Base-by-base conservation (phyloP, 176 grass and related monocot genomes). In the Dactylis glomerata region DNA sequence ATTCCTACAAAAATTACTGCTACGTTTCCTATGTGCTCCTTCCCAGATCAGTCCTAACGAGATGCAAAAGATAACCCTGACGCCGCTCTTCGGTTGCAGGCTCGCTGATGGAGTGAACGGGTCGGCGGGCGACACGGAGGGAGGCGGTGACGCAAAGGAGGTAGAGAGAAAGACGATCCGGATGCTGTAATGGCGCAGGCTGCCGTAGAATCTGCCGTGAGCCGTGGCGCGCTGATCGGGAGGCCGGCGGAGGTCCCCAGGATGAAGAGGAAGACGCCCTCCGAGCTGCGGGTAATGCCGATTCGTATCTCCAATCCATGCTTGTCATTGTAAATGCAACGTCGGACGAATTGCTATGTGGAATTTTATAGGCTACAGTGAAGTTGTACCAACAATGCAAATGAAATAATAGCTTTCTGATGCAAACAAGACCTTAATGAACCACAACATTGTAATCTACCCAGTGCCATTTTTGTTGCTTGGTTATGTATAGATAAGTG, bases 241-340 rank as follows among this genome's bases (percentile, higher is more conserved):
- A 91, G 77, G 85, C n/a, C 63, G 0, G 17, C 34, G 20, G 61
- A 40, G 52, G 70, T 54, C 64, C 68, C 66, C 2, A 92, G 82
- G 63, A 92, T 91, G 88, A 97, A 97, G 89, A 87, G 95, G 83
- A 97, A 97, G 90, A 97, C 95, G 0, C 95, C 95, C 26, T 97
- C 88, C 0, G 88, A 97, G 58, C 86, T 97, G 10, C 91, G 95
- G 58, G 95, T 97, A 88, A 91, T 51, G 24, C 41, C 49, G 6
- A 9, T 42, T 42, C 10, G 10, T 11, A 10, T 8, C 40, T 41
- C 7, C 1, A 41, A 9, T 1, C 40, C 7, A 9, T 41, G 40
- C 3, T 41, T 41, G 40, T 41, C 10, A n/a, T 41, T 41, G 40
- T 80, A 26, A 33, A 36, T 6, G 41, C 41, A 2, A 42, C 41